A percentile compares a stretch with the other conserved stretches of the same genome.
Conservation (phyloP, 139 green algal genomes). For the Klebsormidium nitens region DNA sequence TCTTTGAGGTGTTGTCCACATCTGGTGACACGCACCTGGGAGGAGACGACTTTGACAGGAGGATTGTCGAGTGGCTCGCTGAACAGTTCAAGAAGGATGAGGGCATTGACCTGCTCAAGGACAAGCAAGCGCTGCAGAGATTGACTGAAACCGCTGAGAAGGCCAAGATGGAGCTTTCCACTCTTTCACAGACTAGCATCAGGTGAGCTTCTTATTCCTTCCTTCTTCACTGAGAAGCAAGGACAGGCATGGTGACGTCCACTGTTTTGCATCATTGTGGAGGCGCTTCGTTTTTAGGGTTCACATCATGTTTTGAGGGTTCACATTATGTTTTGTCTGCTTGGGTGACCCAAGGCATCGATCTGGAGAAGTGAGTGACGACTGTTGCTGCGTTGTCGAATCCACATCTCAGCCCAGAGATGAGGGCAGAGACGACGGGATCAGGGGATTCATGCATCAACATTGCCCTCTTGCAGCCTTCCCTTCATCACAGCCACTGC, state of each 20-base stretch:
- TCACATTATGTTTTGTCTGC: not conserved
- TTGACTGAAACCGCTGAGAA: conserved; percentile 98
- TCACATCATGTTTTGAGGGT: conserved; percentile 3
- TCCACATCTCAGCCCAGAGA: too few species aligned
- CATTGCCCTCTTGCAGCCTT: conserved; percentile 52
- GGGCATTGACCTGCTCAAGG: conserved; percentile 92
- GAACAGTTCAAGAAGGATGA: conserved; percentile 87
- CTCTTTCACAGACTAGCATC: conserved; percentile 74
- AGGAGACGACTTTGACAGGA: conserved; percentile 99
- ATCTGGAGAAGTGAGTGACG: too few species aligned
- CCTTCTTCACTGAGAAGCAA: too few species aligned
- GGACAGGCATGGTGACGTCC: too few species aligned
- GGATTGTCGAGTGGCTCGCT: conserved; percentile 94
- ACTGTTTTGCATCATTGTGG: too few species aligned
- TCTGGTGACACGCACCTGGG: conserved; percentile 96
- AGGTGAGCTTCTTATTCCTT: conserved; percentile 52
- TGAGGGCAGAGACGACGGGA: too few species aligned
- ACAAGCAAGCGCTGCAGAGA: conserved; percentile 72
- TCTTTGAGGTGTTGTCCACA: conserved; percentile 99
- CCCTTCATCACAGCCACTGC: conserved; percentile 99
- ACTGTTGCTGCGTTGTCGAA: too few species aligned
- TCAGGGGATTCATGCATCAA: not conserved
- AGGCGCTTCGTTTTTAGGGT: too few species aligned
- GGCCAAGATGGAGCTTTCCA: conserved; percentile 97
- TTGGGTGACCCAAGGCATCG: too few species aligned